Conservation (phyloP, 1,284 basidiomycete genomes). For the Trichosporon sp. region DNA sequence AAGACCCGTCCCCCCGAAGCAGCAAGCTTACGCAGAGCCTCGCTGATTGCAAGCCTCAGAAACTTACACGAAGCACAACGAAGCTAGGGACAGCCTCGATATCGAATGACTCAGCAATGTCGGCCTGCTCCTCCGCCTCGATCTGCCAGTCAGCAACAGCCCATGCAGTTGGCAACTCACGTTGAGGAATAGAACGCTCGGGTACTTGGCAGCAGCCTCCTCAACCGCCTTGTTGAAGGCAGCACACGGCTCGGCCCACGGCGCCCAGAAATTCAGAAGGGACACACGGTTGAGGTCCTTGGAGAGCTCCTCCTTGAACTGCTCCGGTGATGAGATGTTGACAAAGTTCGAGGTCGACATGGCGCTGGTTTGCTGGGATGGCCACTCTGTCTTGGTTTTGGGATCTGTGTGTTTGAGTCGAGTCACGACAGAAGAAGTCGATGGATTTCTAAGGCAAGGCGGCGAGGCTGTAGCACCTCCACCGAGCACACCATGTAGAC, state of each 20-base stretch:
- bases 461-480: not conserved
- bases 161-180: conserved; percentile 49
- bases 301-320: conserved; percentile 70
- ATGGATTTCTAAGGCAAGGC: not conserved
- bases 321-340: conserved; percentile 58
- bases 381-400: not conserved
- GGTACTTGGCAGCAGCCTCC: conserved; percentile 67
- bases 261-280: conserved; percentile 85
- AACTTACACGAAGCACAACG: conserved; percentile 69
- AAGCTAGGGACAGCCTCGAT: conserved; percentile 86
- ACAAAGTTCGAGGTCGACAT: conserved; percentile 37
- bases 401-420: not conserved
- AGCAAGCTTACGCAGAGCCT: not conserved
- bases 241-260: conserved; percentile 83
- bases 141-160: conserved; percentile 54
- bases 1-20: too few relatives aligned
- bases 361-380: not conserved
- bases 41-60: not conserved
- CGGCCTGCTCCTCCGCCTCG: conserved; percentile 79
- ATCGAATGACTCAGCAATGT: conserved; percentile 90
- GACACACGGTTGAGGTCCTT: conserved; percentile 71
- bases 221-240: conserved; percentile 73
- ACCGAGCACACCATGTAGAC: not conserved
- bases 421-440: not conserved
- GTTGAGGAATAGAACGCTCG: conserved; percentile 65